Evolutionary conservation across 805 yeast genomes (phyloP), one percentile per base, ranked within the genome.

Genomic region (Spencermartinsiella europaea): DNA sequence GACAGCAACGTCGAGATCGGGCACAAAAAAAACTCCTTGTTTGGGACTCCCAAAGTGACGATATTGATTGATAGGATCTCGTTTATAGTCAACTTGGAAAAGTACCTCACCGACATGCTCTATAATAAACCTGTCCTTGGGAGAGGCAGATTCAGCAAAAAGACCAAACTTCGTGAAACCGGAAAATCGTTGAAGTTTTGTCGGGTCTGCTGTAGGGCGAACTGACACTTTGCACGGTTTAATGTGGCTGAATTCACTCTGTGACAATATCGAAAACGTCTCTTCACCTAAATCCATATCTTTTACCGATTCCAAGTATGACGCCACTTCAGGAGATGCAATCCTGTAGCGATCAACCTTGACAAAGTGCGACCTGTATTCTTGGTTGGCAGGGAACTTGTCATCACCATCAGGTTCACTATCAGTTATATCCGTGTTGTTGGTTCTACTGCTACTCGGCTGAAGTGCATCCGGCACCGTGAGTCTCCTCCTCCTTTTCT

Each of bases 51-150:
- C 82, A 80, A 80, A 15, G 15, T 75, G 60, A 53, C 79, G 65
- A 64, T 88, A 91, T 60, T 89, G 96, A 64, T 90, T 91, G 46
- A 79, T 70, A 21, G 79, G 73, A 56, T 87, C 84, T 2, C 64
- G 60, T 17, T 76, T 73, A 62, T 90, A 90, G 55, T 75, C 78
- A 21, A 74, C 71, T 54, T 80, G 83, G 44, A 77, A 70, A 52
- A 80, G 83, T 2, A 91, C 64, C 54, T 84, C 90, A 4, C 98
- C 98, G 5, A 79, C 62, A 48, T 79, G 73, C 60, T 86, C 89
- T 21, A 73, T 68, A 5, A 88, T 63, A 3, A 77, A 68, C 1
- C 78, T 73, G 16, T 74, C 77, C 36, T 68, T 65, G 0, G 74
- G 71, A 16, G 83, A 63, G 0, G 50, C 38, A 1, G 62, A 12